Base-by-base conservation (phyloP, 495 filamentous ascomycete genomes). In the Aspergillus leporis region DNA sequence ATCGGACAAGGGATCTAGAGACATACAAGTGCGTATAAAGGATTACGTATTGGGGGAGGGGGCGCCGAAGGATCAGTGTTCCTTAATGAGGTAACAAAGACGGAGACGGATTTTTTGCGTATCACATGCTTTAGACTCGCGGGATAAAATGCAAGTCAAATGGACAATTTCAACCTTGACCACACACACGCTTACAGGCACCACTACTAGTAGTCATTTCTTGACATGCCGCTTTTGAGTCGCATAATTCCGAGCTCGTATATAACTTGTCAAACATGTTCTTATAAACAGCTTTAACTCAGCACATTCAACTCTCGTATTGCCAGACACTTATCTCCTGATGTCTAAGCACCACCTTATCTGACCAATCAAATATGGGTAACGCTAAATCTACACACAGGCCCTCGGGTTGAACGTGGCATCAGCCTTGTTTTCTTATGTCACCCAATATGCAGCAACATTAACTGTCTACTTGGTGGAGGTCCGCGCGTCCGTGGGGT, bases 91-190 rank as follows among this genome's bases (percentile, higher is more conserved):
- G 41, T n/a, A 28, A 28, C 41, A 28, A 25, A 36, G 38, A 41
- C 32, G 36, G 53, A 31, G 31, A 16, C 25, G 53, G 25, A 19
- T 31, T 45, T 31, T 55, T 55, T 25, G 68, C 68, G 48, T 66
- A 69, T 73, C 70, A 73, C 68, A 70, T 70, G 70, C 61, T 55
- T 53, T 41, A 41, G 38, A 18, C 38, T 41, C 38, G n/a, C 38
- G 38, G 38, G 14, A 41, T 1, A 41, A 28, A 3, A 41, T n/a
- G 38, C 38, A 41, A 41, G 38, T 18, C 38, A 41, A 41, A 4
- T 36, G 10, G 14, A 14, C 38, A 6, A 41, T 41, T 14, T 3
- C 1, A 28, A 28, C 8, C 13, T 10, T 5, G 32, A 10, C 32
- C 32, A 10, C 32, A 36, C 32, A 10, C 13, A 4, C 8, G 10